Percentiles rank a stretch among this genome's conserved stretches.
These are phyloP conservation scores for Pharnaceum exiguum DNA, from an alignment of 148 eudicot genomes.

Conservation along the genomic window DNA sequence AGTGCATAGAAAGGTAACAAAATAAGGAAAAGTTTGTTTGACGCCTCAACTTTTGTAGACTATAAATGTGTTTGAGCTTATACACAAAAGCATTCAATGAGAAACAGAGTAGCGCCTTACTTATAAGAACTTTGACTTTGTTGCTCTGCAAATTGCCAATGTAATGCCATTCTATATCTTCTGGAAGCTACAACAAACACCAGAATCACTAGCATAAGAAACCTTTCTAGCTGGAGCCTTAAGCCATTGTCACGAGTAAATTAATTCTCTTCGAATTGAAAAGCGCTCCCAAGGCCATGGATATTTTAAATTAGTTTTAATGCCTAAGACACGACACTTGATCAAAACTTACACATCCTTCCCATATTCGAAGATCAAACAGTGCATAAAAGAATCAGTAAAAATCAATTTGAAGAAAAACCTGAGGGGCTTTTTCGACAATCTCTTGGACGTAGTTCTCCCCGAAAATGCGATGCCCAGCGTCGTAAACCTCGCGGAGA, in stretches of 20 bases:
- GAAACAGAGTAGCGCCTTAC: conserved; percentile 38
- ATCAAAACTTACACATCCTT: no score
- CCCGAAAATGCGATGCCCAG: conserved; percentile 85
- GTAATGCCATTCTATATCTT: conserved; percentile 95
- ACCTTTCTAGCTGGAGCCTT: neutral
- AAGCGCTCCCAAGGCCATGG: no score
- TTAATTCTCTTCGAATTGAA: no score
- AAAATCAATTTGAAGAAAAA: neutral
- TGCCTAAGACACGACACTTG: no score
- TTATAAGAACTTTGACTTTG: conserved; percentile 86
- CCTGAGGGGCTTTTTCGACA: conserved; percentile 92
- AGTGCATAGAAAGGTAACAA: neutral
- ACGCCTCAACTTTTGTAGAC: no score
- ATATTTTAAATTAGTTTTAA: no score
- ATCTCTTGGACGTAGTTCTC: conserved; percentile 94
- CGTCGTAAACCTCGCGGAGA: conserved; percentile 80
- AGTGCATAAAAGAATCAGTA: neutral
- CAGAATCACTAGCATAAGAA: conserved; percentile 8
- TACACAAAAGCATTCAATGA: no score
- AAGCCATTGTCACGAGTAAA: neutral
- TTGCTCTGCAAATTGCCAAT: conserved; percentile 98
- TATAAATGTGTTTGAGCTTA: no score
- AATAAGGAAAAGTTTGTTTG: neutral
- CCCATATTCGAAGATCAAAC: no score
- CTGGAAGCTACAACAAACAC: conserved; percentile 73